Percentiles rank a stretch among this genome's conserved stretches.
phyloP scores from a whole-genome alignment of 441 rosid species.

The Biscutella laevigata region DNA sequence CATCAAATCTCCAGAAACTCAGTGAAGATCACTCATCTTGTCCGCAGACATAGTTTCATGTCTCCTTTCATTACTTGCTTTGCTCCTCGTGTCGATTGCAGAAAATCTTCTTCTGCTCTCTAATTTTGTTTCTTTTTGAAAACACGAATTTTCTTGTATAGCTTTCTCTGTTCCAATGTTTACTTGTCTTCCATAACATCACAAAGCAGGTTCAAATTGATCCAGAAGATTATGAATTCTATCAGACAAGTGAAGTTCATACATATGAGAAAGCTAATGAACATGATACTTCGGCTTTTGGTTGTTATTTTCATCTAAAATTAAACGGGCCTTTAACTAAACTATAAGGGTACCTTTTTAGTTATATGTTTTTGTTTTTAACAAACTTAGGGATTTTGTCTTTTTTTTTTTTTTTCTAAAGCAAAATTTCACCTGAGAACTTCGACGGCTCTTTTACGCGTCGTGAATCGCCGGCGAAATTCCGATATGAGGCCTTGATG shows the following conservation, averaged over 20 bases:
- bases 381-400: no score
- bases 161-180: conserved; percentile 1
- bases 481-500: no score
- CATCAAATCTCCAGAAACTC: conserved; percentile 33
- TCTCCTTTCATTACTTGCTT: conserved; percentile 39
- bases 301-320: no score
- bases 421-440: no score
- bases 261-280: no score
- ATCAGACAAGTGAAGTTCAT: conserved; percentile 16
- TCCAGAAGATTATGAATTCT: conserved; percentile 1
- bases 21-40: conserved; percentile 28
- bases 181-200: neutral
- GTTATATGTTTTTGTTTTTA: no score
- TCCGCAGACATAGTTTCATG: conserved; percentile 28
- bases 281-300: no score
- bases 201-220: conserved; percentile 3
- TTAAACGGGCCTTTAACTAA: no score
- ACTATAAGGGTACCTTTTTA: no score
- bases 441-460: no score
- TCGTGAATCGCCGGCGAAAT: no score
- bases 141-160: conserved; percentile 14
- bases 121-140: neutral
- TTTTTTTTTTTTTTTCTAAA: no score
- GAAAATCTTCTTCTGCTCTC: conserved; percentile 26
- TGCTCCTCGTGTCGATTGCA: conserved; percentile 30